Base-by-base conservation (phyloP, 768 basidiomycete species). In the Mrakia gelida region DNA sequence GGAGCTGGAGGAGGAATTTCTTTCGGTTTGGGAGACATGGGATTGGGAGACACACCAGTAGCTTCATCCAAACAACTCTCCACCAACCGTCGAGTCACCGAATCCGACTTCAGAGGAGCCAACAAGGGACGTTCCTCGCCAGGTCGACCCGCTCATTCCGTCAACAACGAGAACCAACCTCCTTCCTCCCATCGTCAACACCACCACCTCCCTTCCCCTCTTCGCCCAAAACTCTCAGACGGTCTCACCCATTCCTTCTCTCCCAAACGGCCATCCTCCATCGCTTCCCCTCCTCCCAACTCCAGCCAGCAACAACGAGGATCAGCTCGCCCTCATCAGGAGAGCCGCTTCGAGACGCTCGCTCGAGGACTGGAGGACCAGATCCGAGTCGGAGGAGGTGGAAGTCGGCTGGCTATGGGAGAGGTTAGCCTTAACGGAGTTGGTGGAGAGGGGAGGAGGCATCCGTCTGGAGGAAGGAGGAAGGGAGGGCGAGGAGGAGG, bases 241-340 rank as follows among this genome's bases (percentile, higher is more conserved):
- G 79, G 73, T n/a, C 70, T 61, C 54, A 77, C 68, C 65, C 78
- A 70, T 80, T 75, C 80, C 81, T 16, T 85, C 82, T 71, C 84
- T 82, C 71, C 85, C 85, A 41, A 87, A 86, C 49, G 82, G 92
- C 28, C 88, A 90, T 71, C 85, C 93, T 2, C 93, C 92, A 0
- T 45, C 26, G 26, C 77, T 65, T 49, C 71, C 49, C 49, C 65
- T 30, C 45, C 71, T 23, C 30, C 73, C n/a, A 52, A 30, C 28
- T 26, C 23, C n/a, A 7, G 21, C 52, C 77, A 61, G 0, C 62
- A 34, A 32, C 23, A n/a, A 34, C 49, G 61, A 15, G 26, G 41
- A 38, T 45, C 45, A 10, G 32, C 30, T 10, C n/a, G 18, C 9
- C 56, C 41, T 23, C 61, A 61, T 26, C 71, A 78, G 26, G 77